Conservation (phyloP, 2,329 filamentous ascomycete species). For the Knoxdaviesia capensis region DNA sequence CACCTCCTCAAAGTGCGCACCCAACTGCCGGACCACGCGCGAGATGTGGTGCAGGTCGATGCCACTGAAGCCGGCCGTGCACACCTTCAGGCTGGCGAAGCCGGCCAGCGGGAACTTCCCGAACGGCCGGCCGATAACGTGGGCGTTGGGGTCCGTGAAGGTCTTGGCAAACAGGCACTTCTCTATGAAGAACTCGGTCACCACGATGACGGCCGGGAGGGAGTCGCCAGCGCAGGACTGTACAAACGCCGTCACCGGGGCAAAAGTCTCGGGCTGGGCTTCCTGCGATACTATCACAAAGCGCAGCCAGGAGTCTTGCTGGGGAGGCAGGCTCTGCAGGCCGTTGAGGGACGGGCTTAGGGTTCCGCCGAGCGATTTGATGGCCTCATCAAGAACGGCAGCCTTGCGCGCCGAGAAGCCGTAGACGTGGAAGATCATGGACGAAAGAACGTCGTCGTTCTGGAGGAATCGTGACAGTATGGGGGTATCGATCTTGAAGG, state of each 20-base stretch:
- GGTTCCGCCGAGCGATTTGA: conserved; percentile 25
- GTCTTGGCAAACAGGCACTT: conserved; percentile 61
- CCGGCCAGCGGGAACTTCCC: conserved; percentile 46
- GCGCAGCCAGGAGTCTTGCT: conserved; percentile 15
- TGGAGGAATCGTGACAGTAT: no score
- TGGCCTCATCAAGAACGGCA: conserved; percentile 23
- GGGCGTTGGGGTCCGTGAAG: conserved; percentile 46
- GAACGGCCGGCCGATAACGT: conserved; percentile 63
- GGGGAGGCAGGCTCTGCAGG: conserved; percentile 12
- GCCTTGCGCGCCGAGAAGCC: conserved; percentile 35
- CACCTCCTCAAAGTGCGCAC: conserved; percentile 62
- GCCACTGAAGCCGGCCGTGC: conserved; percentile 64
- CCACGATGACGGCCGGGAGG: conserved; percentile 13
- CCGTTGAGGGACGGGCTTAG: conserved; percentile 22
- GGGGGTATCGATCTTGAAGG: no score
- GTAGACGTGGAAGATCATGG: conserved; percentile 36
- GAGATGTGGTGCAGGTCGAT: conserved; percentile 74
- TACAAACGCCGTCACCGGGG: conserved; percentile 7
- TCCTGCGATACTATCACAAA: conserved; percentile 35
- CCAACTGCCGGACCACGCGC: conserved; percentile 54
- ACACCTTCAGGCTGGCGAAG: conserved; percentile 52
- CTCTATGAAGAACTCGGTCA: conserved; percentile 91
- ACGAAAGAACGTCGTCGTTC: conserved; percentile 21
- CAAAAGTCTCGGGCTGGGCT: conserved; percentile 24
- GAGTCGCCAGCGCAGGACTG: not conserved